Percentiles rank a stretch among this genome's conserved stretches.
Conservation (phyloP, 192 early-diverging fungal species). For the Diversispora epigaea region DNA sequence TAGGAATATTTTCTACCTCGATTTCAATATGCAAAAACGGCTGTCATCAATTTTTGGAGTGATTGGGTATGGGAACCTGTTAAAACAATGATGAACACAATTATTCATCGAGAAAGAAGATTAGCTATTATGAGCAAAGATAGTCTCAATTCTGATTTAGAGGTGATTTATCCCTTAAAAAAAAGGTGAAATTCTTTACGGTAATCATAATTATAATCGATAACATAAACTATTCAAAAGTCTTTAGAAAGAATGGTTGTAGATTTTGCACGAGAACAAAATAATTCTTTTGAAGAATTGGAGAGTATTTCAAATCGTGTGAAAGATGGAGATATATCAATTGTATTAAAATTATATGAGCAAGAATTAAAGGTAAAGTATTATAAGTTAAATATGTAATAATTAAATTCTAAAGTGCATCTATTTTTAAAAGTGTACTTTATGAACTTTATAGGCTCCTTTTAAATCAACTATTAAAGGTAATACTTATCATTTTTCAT, state of each 20-base stretch:
- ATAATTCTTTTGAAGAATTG: conserved; percentile 51
- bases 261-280: conserved; percentile 64
- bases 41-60: conserved; percentile 60
- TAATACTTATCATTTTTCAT: not conserved
- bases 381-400: not conserved
- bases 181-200: not conserved
- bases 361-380: conserved; percentile 63
- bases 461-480: conserved; percentile 47
- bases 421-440: conserved; percentile 17
- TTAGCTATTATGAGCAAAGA: conserved; percentile 76
- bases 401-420: not conserved
- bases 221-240: conserved; percentile 30
- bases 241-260: conserved; percentile 90
- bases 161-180: conserved; percentile 39
- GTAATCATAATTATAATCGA: not conserved
- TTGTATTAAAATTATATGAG: conserved; percentile 78
- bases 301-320: conserved; percentile 54
- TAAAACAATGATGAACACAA: conserved; percentile 69
- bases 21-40: conserved; percentile 52
- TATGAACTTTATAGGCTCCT: conserved; percentile 39
- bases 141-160: conserved; percentile 73
- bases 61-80: conserved; percentile 83
- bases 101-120: conserved; percentile 76
- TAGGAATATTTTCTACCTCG: conserved; percentile 52
- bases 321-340: conserved; percentile 74